These are phyloP conservation scores for Trypanosoma avium DNA, from an alignment of 208 protist genomes.

Conservation along the genomic window DNA sequence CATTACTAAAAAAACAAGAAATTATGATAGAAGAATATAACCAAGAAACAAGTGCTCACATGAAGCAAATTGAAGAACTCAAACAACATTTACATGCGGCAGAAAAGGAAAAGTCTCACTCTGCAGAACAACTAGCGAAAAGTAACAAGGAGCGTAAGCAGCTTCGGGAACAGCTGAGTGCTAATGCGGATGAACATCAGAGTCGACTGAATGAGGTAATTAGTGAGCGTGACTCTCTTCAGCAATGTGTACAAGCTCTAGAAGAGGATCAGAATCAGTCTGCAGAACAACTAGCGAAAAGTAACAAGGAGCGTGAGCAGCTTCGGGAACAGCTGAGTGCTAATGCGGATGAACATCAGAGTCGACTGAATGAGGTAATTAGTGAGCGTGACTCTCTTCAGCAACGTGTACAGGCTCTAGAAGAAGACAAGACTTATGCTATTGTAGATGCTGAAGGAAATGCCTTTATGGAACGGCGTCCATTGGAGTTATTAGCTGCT, in stretches of 20 bases:
- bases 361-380: conserved; percentile 3
- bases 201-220: conserved; percentile 5
- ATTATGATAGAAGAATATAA: neutral
- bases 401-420: conserved; percentile 13
- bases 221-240: neutral
- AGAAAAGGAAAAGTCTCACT: too few relatives aligned
- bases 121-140: too few relatives aligned
- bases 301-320: neutral
- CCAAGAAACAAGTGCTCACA: neutral
- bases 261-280: too few relatives aligned
- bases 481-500: neutral
- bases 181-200: conserved; percentile 25
- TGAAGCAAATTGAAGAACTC: neutral
- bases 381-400: conserved; percentile 3
- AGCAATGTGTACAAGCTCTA: too few relatives aligned
- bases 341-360: neutral
- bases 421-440: conserved; percentile 1
- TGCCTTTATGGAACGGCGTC: conserved; percentile 4
- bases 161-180: conserved; percentile 14
- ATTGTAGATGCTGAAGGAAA: conserved; percentile 14
- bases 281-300: neutral
- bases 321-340: neutral
- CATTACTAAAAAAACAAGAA: too few relatives aligned
- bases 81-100: neutral
- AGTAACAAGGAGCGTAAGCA: conserved; percentile 23